These are phyloP conservation scores for Fusarium sp. DNA, from an alignment of 2,329 filamentous ascomycete genomes.

Conservation along the genomic window DNA sequence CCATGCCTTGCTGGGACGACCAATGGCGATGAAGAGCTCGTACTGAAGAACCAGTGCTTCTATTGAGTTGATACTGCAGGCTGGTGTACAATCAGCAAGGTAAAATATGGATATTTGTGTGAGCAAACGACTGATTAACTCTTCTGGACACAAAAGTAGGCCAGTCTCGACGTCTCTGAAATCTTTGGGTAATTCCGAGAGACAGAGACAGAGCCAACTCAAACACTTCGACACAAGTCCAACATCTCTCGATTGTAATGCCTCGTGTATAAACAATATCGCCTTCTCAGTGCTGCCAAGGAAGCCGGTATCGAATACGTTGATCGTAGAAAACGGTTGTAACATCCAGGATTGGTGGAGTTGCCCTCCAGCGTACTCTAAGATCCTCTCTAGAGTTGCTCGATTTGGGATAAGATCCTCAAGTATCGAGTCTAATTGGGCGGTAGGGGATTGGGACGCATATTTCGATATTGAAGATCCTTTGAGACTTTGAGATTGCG, in stretches of 20 bases:
- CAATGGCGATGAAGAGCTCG: conserved; percentile 66
- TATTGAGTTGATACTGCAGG: conserved; percentile 60
- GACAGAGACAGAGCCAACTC: conserved; percentile 57
- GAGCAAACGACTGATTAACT: conserved; percentile 5
- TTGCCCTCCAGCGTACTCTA: conserved; percentile 1
- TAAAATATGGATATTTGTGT: conserved; percentile 8
- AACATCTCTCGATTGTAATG: background rate
- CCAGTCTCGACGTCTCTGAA: conserved; percentile 48
- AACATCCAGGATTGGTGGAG: conserved; percentile 40
- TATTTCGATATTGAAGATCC: background rate
- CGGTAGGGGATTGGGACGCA: background rate
- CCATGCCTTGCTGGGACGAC: conserved; percentile 67
- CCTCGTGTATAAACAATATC: conserved; percentile 6
- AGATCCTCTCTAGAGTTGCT: conserved; percentile 6
- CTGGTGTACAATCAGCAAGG: background rate
- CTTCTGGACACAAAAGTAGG: conserved; percentile 49
- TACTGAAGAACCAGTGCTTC: conserved; percentile 63
- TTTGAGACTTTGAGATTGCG: background rate
- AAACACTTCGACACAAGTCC: conserved; percentile 50
- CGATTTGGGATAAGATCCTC: background rate
- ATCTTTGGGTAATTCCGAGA: conserved; percentile 54
- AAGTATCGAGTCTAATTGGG: background rate
- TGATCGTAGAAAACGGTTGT: conserved; percentile 17
- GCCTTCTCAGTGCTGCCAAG: background rate
- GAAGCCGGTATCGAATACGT: background rate